Conservation (phyloP, 192 early-diverging fungal genomes). For the Oehlia diaphana region DNA sequence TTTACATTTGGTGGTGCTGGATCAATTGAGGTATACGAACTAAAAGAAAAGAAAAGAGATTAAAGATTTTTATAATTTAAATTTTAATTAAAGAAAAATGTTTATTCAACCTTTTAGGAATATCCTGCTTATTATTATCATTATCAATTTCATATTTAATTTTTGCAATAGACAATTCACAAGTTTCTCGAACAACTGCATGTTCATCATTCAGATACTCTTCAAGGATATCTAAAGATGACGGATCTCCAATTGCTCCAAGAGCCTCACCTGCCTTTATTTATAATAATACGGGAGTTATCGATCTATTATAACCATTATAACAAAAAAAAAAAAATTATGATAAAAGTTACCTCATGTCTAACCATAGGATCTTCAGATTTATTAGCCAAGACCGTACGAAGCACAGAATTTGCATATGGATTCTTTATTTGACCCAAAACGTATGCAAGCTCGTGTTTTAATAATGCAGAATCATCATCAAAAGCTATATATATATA, state of each 20-base stretch:
- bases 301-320: not conserved
- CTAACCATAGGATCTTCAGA: conserved; percentile 91
- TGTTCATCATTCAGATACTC: conserved; percentile 71
- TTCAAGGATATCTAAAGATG: conserved; percentile 69
- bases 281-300: not conserved
- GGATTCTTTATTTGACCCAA: conserved; percentile 92
- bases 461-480: conserved; percentile 85
- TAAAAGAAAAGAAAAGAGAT: conserved; percentile 22
- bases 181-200: conserved; percentile 82
- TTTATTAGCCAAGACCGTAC: conserved; percentile 63
- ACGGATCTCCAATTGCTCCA: conserved; percentile 82
- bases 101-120: conserved; percentile 36
- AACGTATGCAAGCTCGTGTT: conserved; percentile 96
- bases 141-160: conserved; percentile 77
- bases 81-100: not conserved
- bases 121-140: conserved; percentile 46
- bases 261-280: conserved; percentile 88
- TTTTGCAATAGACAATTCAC: conserved; percentile 83
- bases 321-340: not conserved
- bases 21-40: conserved; percentile 79
- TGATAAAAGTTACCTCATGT: conserved; percentile 66
- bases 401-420: conserved; percentile 70
- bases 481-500: conserved; percentile 46
- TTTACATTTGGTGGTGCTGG: conserved; percentile 82
- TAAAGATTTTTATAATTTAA: not conserved